Evolutionary conservation across 345 rosid genomes (phyloP).

Genomic region (Jatropha curcas): DNA sequence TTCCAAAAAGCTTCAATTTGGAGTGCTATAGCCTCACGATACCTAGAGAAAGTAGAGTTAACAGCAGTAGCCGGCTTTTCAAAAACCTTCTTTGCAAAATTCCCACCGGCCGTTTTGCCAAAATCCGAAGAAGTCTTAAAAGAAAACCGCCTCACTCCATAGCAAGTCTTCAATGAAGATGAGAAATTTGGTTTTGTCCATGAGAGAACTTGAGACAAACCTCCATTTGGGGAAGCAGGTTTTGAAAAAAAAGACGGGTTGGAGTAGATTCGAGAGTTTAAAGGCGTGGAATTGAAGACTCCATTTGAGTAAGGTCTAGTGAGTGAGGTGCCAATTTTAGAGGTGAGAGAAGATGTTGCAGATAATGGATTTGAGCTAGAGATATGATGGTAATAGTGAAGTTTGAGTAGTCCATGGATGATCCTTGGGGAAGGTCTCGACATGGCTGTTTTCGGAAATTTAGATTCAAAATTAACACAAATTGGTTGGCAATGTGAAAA

Average conservation of each 20-base stretch:
- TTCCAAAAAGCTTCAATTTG: conserved; percentile 78
- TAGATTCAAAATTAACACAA: not conserved
- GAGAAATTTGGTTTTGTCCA: conserved; percentile 18
- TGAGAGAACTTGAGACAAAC: conserved; percentile 37
- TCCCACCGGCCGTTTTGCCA: conserved; percentile 35
- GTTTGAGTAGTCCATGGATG: conserved; percentile 41
- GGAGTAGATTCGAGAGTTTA: conserved; percentile 23
- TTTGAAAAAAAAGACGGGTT: conserved; percentile 30
- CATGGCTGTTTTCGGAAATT: conserved; percentile 22
- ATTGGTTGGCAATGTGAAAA: not conserved
- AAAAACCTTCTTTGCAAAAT: conserved; percentile 47
- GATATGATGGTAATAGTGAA: conserved; percentile 27
- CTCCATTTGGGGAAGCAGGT: conserved; percentile 34
- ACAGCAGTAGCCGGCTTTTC: conserved; percentile 57
- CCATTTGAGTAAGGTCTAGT: conserved; percentile 19
- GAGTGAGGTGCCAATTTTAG: not conserved
- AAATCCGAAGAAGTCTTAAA: conserved; percentile 29
- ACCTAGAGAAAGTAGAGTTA: conserved; percentile 53
- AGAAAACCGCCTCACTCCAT: conserved; percentile 48
- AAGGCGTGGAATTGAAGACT: not conserved
- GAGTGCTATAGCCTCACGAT: conserved; percentile 67
- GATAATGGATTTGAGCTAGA: conserved; percentile 23
- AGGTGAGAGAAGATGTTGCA: not conserved
- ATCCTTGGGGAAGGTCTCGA: conserved; percentile 44
- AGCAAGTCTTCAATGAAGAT: not conserved